phyloP scores from a whole-genome alignment of 2,329 filamentous ascomycete species.

The Purpureocillium takamizusanense region DNA sequence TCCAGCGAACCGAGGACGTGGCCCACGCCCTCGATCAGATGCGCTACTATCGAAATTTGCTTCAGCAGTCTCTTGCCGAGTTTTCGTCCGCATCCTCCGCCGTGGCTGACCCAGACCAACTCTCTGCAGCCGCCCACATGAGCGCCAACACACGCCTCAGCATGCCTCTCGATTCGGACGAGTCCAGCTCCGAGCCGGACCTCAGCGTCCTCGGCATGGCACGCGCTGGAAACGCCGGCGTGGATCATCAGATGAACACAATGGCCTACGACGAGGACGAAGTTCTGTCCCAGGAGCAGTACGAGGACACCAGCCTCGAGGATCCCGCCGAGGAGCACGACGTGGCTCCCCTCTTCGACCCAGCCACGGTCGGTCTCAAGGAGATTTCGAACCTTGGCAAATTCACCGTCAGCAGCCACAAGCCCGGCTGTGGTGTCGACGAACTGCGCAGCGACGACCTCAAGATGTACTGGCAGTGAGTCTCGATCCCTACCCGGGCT shows the following conservation, averaged over 20 bases:
- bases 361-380: constrained; percentile 52
- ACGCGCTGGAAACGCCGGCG: constrained; percentile 13
- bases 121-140: constrained; percentile 17
- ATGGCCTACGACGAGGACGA: constrained; percentile 21
- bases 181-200: constrained; percentile 26
- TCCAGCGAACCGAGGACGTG: constrained; percentile 2
- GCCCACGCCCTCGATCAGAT: constrained; percentile 4
- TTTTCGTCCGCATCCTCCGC: not conserved
- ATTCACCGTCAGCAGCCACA: constrained; percentile 75
- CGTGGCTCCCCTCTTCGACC: constrained; percentile 37
- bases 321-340: constrained; percentile 24
- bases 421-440: constrained; percentile 70
- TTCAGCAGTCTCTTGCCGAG: not conserved
- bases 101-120: constrained; percentile 4
- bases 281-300: constrained; percentile 18
- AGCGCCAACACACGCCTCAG: constrained; percentile 22
- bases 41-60: constrained; percentile 1
- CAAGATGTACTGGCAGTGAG: constrained; percentile 70
- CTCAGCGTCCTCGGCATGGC: constrained; percentile 25
- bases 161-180: constrained; percentile 26
- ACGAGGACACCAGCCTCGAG: constrained; percentile 20
- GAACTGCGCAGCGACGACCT: constrained; percentile 68
- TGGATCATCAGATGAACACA: constrained; percentile 19
- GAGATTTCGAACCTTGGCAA: constrained; percentile 79
- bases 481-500: constrained; percentile 4